Evolutionary conservation across 1,284 basidiomycete species (phyloP).

Genomic region (Retiboletus flavoniger): DNA sequence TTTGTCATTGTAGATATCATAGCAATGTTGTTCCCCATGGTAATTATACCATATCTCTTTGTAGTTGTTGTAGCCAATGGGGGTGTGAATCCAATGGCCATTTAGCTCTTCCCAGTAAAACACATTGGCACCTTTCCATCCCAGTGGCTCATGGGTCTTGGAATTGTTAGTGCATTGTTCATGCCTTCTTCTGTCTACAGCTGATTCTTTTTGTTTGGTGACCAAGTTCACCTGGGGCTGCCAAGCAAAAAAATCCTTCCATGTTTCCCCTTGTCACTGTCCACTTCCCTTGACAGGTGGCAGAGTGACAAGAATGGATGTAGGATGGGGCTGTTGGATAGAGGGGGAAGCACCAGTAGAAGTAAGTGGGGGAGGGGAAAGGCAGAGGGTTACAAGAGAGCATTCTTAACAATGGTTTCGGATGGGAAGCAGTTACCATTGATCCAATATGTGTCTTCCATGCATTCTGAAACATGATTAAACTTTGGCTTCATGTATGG

Average conservation of each 20-base stretch:
- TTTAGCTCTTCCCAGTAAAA: slow-evolving; percentile 5
- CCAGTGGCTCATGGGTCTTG: not conserved
- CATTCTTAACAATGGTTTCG: not conserved
- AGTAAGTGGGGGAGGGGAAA: not conserved
- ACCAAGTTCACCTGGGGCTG: not conserved
- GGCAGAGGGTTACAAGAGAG: not conserved
- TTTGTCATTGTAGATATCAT: not conserved
- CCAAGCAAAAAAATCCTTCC: not conserved
- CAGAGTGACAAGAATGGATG: not conserved
- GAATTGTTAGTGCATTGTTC: not conserved
- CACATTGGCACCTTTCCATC: not conserved
- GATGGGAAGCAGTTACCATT: not conserved
- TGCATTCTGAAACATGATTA: not conserved
- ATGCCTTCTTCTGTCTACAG: not conserved
- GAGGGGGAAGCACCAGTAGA: not conserved
- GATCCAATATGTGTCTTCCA: not conserved
- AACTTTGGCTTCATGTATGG: not conserved
- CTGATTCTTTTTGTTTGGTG: not conserved
- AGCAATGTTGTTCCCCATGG: not conserved
- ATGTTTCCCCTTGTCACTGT: not conserved
- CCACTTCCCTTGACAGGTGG: slow-evolving; percentile 3
- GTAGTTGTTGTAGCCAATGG: not conserved
- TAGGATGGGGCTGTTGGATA: not conserved
- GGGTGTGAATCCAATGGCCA: not conserved
- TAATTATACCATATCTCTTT: not conserved